Conservation (phyloP, 352 stramenopile species). For the Phytophthora pistaciae region DNA sequence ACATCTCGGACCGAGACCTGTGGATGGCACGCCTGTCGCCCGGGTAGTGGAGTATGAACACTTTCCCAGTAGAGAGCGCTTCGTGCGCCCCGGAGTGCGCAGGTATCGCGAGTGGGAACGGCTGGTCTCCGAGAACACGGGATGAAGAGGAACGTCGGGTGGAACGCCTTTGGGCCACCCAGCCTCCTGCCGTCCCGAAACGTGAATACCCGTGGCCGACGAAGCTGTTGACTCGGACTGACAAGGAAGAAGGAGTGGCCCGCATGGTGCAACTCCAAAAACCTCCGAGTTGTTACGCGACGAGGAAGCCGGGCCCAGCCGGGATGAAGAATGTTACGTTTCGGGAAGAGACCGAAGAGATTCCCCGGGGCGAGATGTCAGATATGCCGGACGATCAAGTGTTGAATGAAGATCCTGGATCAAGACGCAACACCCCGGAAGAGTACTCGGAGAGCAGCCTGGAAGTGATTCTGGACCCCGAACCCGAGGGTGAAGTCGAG, state of each 20-base stretch:
- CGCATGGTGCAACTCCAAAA: not conserved
- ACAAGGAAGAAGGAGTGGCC: not conserved
- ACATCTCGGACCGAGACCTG: not conserved
- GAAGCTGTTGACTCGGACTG: not conserved
- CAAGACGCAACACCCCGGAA: too few relatives aligned
- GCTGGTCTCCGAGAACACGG: not conserved
- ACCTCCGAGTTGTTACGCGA: too few relatives aligned
- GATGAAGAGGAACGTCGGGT: not conserved
- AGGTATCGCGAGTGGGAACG: not conserved
- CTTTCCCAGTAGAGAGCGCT: not conserved
- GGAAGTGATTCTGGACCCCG: too few relatives aligned
- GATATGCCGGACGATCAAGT: too few relatives aligned
- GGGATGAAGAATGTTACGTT: too few relatives aligned
- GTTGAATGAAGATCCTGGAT: too few relatives aligned
- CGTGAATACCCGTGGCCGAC: not conserved
- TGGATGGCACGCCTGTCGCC: not conserved
- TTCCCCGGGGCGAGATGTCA: too few relatives aligned
- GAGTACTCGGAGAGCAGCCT: too few relatives aligned
- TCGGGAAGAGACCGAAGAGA: too few relatives aligned
- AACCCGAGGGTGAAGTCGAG: too few relatives aligned
- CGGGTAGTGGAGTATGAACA: not conserved
- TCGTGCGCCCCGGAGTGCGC: not conserved
- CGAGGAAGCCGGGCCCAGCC: too few relatives aligned
- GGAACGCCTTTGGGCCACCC: not conserved
- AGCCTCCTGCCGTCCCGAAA: not conserved